phyloP scores from a whole-genome alignment of 352 stramenopile species.

The Thalassiosira mediterranea region DNA sequence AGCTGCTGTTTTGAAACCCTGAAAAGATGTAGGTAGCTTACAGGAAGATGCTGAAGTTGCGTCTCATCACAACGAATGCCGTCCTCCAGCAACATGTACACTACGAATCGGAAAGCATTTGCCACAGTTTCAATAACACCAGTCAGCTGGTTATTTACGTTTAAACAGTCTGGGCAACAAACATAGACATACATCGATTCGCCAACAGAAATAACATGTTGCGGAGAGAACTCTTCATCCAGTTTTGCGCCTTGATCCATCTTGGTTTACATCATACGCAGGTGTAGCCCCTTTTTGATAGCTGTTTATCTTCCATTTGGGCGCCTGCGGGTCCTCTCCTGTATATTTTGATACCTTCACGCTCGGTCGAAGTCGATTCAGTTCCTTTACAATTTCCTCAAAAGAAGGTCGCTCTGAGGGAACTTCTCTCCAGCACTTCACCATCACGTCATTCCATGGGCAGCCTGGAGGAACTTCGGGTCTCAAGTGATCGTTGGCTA shows the following conservation, averaged over 20 bases:
- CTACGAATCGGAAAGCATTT: background rate
- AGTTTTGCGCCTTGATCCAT: constrained; percentile 6
- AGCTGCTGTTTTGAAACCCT: no score
- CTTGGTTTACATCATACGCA: background rate
- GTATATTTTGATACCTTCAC: constrained; percentile 49
- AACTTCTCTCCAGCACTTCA: constrained; percentile 85
- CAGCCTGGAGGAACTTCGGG: constrained; percentile 82
- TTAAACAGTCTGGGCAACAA: no score
- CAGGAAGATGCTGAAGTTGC: no score
- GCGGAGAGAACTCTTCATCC: background rate
- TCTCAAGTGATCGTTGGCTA: constrained; percentile 86
- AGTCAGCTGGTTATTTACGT: no score
- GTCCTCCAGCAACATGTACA: no score
- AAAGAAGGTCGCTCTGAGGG: constrained; percentile 82
- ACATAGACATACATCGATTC: no score
- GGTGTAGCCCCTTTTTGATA: constrained; percentile 40
- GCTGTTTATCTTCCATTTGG: constrained; percentile 44
- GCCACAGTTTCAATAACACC: no score
- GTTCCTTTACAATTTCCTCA: constrained; percentile 81
- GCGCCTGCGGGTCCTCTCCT: constrained; percentile 33
- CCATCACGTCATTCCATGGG: constrained; percentile 86
- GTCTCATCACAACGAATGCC: no score
- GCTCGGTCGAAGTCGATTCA: constrained; percentile 55
- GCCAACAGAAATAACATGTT: constrained; percentile 1
- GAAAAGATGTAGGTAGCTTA: no score